Evolutionary conservation across 106 monocot species (phyloP).

Genomic region (Amphibolis antarctica): DNA sequence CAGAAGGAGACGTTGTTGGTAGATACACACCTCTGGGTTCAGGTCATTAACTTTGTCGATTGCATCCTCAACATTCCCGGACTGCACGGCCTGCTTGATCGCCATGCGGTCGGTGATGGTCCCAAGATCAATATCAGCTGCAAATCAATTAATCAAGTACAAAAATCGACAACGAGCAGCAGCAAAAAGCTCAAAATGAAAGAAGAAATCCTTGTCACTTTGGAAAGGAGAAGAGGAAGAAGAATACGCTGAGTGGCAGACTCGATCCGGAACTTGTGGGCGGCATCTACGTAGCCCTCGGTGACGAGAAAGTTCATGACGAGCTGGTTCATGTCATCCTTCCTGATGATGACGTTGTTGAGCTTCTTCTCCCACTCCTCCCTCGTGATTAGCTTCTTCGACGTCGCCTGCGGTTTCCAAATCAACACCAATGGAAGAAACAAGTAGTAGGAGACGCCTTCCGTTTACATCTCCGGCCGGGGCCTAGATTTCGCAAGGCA

Average conservation of each 20-base stretch:
- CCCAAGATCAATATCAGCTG: conserved; percentile 79
- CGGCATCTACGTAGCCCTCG: conserved; percentile 72
- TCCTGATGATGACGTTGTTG: conserved; percentile 53
- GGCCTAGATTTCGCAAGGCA: too few relatives aligned
- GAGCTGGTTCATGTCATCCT: conserved; percentile 73
- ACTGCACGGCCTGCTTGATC: conserved; percentile 87
- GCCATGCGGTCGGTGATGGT: conserved; percentile 91
- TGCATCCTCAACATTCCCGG: conserved; percentile 79
- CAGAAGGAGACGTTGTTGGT: background rate
- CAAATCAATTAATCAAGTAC: too few relatives aligned
- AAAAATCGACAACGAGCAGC: too few relatives aligned
- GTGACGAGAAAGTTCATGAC: conserved; percentile 79
- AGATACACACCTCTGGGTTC: conserved; percentile 60
- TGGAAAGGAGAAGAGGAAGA: background rate
- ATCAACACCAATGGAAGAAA: too few relatives aligned
- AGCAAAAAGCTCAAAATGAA: too few relatives aligned
- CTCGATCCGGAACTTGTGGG: conserved; percentile 63
- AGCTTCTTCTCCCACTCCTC: conserved; percentile 67
- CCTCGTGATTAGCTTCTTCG: conserved; percentile 48
- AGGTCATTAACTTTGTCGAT: conserved; percentile 93
- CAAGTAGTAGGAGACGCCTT: too few relatives aligned
- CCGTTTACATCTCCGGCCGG: too few relatives aligned
- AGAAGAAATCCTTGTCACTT: background rate
- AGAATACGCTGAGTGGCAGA: conserved; percentile 74
- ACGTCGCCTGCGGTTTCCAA: conserved; percentile 28